Evolutionary conservation across 306 rosid genomes (phyloP).

Genomic region (Sindora glabra): DNA sequence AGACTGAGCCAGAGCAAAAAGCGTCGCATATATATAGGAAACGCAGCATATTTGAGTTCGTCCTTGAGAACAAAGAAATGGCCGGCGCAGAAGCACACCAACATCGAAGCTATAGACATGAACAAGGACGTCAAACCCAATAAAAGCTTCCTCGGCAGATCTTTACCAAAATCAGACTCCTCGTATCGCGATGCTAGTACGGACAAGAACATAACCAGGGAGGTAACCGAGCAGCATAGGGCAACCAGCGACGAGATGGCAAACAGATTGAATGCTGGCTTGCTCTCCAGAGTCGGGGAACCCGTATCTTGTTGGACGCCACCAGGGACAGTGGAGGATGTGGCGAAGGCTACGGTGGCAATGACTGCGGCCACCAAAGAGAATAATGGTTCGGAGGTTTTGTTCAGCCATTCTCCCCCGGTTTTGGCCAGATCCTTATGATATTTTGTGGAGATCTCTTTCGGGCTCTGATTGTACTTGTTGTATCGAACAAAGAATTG

Average conservation of each 20-base stretch:
- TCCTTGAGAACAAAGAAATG: constrained; percentile 26
- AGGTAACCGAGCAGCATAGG: constrained; percentile 20
- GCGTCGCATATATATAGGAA: constrained; percentile 33
- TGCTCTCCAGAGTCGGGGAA: neutral
- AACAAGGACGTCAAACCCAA: constrained; percentile 32
- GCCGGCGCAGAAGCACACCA: constrained; percentile 32
- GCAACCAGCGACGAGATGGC: constrained; percentile 30
- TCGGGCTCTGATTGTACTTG: constrained; percentile 13
- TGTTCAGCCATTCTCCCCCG: constrained; percentile 33
- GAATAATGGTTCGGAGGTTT: constrained; percentile 38
- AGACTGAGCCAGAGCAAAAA: constrained; percentile 33
- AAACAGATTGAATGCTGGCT: constrained; percentile 13
- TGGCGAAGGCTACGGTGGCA: constrained; percentile 39
- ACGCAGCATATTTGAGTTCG: constrained; percentile 17
- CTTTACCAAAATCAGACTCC: constrained; percentile 14
- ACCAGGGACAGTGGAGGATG: constrained; percentile 22
- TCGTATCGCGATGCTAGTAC: constrained; percentile 32
- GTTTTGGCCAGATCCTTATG: constrained; percentile 1
- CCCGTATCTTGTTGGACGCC: neutral
- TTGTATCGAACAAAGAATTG: constrained; percentile 22
- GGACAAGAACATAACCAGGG: constrained; percentile 30
- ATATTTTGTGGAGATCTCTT: constrained; percentile 24
- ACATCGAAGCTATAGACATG: constrained; percentile 28
- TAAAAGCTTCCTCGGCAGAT: constrained; percentile 30
- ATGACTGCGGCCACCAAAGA: constrained; percentile 45